These are phyloP conservation scores for Aspergillus indologenus DNA, from an alignment of 495 filamentous ascomycete genomes.

Conservation along the genomic window DNA sequence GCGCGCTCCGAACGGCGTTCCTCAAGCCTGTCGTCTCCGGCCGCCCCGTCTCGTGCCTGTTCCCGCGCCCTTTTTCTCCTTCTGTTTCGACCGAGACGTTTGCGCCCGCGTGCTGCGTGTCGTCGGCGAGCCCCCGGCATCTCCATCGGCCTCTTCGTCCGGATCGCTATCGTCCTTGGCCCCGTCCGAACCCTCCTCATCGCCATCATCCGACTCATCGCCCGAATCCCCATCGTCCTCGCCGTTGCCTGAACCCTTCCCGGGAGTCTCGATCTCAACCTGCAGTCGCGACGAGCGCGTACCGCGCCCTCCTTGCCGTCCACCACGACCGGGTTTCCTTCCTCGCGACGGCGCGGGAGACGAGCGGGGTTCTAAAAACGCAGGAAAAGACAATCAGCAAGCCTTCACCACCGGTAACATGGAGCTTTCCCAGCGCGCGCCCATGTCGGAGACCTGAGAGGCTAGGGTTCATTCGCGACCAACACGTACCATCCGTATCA, in stretches of 20 bases:
- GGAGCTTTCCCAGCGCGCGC: too few relatives aligned
- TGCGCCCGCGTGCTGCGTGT: conserved; percentile 40
- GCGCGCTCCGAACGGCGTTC: background rate
- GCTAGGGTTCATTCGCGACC: too few relatives aligned
- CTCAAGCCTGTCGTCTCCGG: conserved; percentile 33
- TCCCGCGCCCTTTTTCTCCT: conserved; percentile 32
- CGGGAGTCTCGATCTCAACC: conserved; percentile 35
- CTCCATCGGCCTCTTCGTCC: conserved; percentile 39
- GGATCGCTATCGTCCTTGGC: conserved; percentile 26
- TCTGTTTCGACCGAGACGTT: conserved; percentile 37
- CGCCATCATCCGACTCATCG: conserved; percentile 42
- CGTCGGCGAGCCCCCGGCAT: conserved; percentile 35
- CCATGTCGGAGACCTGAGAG: too few relatives aligned
- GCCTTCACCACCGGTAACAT: background rate
- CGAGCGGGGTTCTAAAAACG: conserved; percentile 45
- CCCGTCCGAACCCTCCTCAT: conserved; percentile 33
- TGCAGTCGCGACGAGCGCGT: conserved; percentile 45
- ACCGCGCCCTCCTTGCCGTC: conserved; percentile 36
- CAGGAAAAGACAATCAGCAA: conserved; percentile 11
- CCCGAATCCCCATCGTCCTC: conserved; percentile 46
- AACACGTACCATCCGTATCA: conserved; percentile 52
- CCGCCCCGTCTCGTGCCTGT: conserved; percentile 33
- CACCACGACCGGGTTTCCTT: conserved; percentile 37
- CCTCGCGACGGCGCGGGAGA: conserved; percentile 49
- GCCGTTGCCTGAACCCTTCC: conserved; percentile 25